These are phyloP conservation scores for Mangifera indica DNA, from an alignment of 345 rosid genomes.

Conservation along the genomic window DNA sequence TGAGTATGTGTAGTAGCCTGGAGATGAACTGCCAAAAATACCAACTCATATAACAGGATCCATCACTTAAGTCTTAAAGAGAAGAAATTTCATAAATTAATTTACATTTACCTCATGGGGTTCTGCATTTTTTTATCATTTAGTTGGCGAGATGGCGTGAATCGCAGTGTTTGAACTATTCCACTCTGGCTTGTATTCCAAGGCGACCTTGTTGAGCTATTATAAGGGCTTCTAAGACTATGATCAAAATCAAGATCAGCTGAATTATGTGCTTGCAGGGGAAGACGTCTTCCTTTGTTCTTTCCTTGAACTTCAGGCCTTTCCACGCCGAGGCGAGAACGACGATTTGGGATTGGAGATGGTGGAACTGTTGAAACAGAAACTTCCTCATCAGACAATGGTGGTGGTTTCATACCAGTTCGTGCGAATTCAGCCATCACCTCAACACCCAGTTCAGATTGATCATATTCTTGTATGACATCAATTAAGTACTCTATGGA, in stretches of 20 bases:
- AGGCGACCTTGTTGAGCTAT: slow-evolving; percentile 41
- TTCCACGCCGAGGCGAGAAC: slow-evolving; percentile 8
- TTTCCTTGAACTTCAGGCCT: background rate
- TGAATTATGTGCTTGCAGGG: slow-evolving; percentile 25
- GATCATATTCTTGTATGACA: slow-evolving; percentile 61
- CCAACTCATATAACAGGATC: slow-evolving; percentile 19
- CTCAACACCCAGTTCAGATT: slow-evolving; percentile 51
- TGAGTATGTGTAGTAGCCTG: slow-evolving; percentile 42
- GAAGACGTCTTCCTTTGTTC: slow-evolving; percentile 26
- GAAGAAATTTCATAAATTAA: slow-evolving; percentile 12
- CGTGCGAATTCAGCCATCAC: slow-evolving; percentile 49
- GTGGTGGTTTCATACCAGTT: slow-evolving; percentile 55
- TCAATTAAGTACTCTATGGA: slow-evolving; percentile 58
- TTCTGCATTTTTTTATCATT: slow-evolving; percentile 28
- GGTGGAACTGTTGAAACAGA: slow-evolving; percentile 32
- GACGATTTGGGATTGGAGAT: slow-evolving; percentile 29
- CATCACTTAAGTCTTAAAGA: background rate
- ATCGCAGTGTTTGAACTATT: slow-evolving; percentile 39
- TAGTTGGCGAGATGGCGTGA: slow-evolving; percentile 45
- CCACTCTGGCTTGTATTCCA: slow-evolving; percentile 51
- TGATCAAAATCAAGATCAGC: slow-evolving; percentile 33
- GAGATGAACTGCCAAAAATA: slow-evolving; percentile 40
- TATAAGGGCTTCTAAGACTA: slow-evolving; percentile 53
- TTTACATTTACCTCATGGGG: slow-evolving; percentile 41
- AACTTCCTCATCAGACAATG: slow-evolving; percentile 30